phyloP scores from a whole-genome alignment of 495 filamentous ascomycete genomes.

The Neurospora sp. region DNA sequence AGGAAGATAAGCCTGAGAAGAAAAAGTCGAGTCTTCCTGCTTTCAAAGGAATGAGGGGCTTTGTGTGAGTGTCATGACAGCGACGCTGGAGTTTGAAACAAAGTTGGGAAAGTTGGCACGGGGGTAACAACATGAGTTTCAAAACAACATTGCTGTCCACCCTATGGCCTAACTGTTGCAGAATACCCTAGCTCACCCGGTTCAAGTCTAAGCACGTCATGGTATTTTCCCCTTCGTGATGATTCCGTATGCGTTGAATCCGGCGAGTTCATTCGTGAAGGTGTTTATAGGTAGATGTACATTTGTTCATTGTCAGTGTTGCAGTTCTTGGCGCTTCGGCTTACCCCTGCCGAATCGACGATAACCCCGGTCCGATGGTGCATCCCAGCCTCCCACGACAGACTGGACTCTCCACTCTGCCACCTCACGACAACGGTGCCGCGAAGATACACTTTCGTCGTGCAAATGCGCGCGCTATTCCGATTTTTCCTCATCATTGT shows the following conservation, averaged over 20 bases:
- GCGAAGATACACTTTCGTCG: background rate
- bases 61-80: constrained; percentile 23
- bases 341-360: background rate
- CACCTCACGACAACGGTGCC: background rate
- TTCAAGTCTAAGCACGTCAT: background rate
- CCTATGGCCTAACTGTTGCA: background rate
- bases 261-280: background rate
- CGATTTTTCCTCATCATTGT: background rate
- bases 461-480: background rate
- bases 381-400: background rate
- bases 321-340: background rate
- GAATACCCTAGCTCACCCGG: background rate
- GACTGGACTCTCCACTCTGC: background rate
- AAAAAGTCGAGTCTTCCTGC: constrained; percentile 35
- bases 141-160: background rate
- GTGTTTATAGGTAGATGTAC: background rate
- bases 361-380: background rate
- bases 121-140: background rate
- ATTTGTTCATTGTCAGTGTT: background rate
- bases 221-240: background rate
- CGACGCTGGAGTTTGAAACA: background rate
- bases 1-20: constrained; percentile 38
- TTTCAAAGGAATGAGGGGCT: constrained; percentile 42
- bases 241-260: background rate
- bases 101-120: background rate